Conservation (phyloP, 176 grass and related monocot genomes). For the Aegilops bicornis region DNA sequence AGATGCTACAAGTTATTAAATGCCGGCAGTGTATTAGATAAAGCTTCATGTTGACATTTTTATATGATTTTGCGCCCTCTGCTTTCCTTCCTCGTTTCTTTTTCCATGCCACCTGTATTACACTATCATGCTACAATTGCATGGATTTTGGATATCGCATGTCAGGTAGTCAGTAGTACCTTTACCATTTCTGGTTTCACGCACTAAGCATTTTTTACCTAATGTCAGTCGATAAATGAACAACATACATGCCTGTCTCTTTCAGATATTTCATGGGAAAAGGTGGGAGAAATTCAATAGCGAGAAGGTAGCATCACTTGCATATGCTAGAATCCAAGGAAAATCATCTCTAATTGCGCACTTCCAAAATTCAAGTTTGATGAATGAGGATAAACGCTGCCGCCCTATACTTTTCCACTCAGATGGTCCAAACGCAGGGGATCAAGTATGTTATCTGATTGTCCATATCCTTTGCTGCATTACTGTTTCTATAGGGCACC, state of each 20-base stretch:
- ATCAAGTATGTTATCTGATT: constrained; percentile 64
- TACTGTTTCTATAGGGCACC: not conserved
- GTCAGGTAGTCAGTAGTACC: not conserved
- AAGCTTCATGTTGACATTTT: not conserved
- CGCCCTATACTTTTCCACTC: constrained; percentile 97
- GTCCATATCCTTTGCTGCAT: constrained; percentile 18
- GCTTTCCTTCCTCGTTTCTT: constrained; percentile 7
- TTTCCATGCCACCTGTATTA: constrained; percentile 22
- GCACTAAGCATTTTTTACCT: not conserved
- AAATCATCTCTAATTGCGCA: constrained; percentile 79
- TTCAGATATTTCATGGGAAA: constrained; percentile 88
- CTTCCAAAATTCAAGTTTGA: constrained; percentile 96
- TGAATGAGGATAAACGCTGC: constrained; percentile 99
- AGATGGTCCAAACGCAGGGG: constrained; percentile 91
- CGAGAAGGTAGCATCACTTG: constrained; percentile 95
- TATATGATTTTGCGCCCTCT: not conserved
- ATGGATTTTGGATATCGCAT: constrained; percentile 18
- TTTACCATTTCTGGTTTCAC: constrained; percentile 4
- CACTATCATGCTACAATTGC: not conserved
- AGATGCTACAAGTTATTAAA: constrained; percentile 28
- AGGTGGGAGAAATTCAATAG: constrained; percentile 99
- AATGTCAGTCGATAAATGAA: constrained; percentile 1
- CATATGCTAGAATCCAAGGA: constrained; percentile 98
- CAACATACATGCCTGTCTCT: not conserved
- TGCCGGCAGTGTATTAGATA: not conserved